Evolutionary conservation across 108 stramenopile genomes (phyloP).

Genomic region (Cyclotella atomus): DNA sequence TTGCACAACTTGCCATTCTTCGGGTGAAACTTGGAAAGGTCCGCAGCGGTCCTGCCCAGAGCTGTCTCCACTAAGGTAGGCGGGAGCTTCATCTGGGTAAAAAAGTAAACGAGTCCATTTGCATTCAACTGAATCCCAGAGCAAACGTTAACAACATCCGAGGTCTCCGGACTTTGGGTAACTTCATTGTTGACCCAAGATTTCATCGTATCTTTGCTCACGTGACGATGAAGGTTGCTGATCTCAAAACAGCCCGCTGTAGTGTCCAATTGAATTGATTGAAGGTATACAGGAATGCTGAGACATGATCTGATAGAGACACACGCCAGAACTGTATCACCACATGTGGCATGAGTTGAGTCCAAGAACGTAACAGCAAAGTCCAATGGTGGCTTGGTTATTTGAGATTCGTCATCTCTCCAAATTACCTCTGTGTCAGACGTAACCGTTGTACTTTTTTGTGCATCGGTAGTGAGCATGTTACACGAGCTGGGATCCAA

Average conservation of each 20-base stretch:
- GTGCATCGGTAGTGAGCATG: constrained; percentile 14
- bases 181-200: constrained; percentile 8
- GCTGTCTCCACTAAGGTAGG: constrained; percentile 27
- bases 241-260: constrained; percentile 33
- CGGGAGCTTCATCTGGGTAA: constrained; percentile 40
- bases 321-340: constrained; percentile 63
- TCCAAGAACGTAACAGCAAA: constrained; percentile 73
- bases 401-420: constrained; percentile 26
- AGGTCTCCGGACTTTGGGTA: background rate
- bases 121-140: constrained; percentile 29
- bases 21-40: constrained; percentile 32
- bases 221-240: constrained; percentile 19
- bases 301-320: constrained; percentile 74
- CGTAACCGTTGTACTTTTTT: constrained; percentile 5
- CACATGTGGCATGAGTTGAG: constrained; percentile 67
- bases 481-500: constrained; percentile 26
- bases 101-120: constrained; percentile 30
- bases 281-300: constrained; percentile 57
- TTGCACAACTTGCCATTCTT: constrained; percentile 45
- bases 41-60: constrained; percentile 18
- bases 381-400: constrained; percentile 62
- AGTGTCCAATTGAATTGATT: constrained; percentile 49
- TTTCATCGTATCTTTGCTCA: constrained; percentile 1
- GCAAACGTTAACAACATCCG: background rate
- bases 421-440: constrained; percentile 19